Evolutionary conservation across 2,329 filamentous ascomycete genomes (phyloP), one percentile per base, ranked within the genome.

Genomic region (Sordariomycetes sp.): DNA sequence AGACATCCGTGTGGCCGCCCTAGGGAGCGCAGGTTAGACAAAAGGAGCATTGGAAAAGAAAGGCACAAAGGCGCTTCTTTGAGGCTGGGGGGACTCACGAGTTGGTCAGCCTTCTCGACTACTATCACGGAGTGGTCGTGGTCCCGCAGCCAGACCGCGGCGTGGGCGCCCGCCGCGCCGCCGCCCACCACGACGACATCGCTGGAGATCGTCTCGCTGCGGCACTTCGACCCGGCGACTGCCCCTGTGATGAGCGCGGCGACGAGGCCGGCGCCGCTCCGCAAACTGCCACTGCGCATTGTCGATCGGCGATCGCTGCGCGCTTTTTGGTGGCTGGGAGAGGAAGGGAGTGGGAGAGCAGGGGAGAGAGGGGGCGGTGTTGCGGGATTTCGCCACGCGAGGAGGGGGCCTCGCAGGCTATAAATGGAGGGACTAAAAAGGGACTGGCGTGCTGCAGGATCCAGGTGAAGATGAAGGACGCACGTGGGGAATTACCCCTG

Each of bases 1-100:
- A 81, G 14, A 75, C 79, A 25, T 76, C 67, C 8, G 75, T 74
- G 61, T 80, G 76, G 2, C 79, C 78, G n/a, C 79, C 79, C 60
- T 79, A 59, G 43, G 54, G 24, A 57, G 48, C 68, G 57, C 32
- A 25, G 22, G 18, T 51, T 32, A 18, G 22, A n/a, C n/a, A n/a
- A 24, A 24, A 20, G n/a, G n/a, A 46, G n/a, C 48, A 25, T 6
- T 46, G 20, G 3, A 22, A 16, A n/a, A 16, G 54, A 56, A 50
- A 37, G n/a, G 11, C n/a, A n/a, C n/a, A 25, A 28, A 22, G 40
- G 40, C 4, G 40, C 18, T 43, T 2, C n/a, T n/a, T n/a, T n/a
- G n/a, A n/a, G n/a, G n/a, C n/a, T n/a, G n/a, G n/a, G n/a, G 16
- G 3, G 7, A 61, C 66, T 40, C 62, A 73, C 71, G 28, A 74